Base-by-base conservation (phyloP, 2,329 filamentous ascomycete genomes). In the Cladobotryum protrusum region DNA sequence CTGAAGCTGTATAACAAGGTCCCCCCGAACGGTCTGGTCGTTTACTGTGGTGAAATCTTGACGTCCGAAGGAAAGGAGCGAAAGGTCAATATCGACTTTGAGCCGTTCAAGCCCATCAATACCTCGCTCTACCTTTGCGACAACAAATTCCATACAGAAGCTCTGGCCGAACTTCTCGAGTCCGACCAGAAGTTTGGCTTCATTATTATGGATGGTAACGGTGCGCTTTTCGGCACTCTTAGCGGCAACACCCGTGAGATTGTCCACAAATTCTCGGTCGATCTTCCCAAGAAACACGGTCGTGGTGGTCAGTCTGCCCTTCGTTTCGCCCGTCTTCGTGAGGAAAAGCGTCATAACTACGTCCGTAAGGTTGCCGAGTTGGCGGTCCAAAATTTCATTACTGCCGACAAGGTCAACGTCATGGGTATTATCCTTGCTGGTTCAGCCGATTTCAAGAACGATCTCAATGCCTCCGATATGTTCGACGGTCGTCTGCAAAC, bases 1-100 rank as follows among this genome's bases (percentile, higher is more conserved):
- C 84, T 99, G 59, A 99, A 99, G 82, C 81, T 99, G 44, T 99
- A 99, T 78, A 96, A 91, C 75, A 97, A 97, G 74, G 93, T 99
- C 50, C 93, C 95, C 32, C 89, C 93, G 45, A 99, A 99, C 73
- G 93, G 93, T 53, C 78, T 99, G 59, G 93, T 99, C 58, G 87
- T 99, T 60, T 99, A 99, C 81, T 99, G 93, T 72, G 93, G 93
- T 85, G 93, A 99, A 96, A 97, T 99, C 70, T 86, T 99, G 77
- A 99, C 93, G 50, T 86, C 85, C 29, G 93, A 99, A 77, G 93
- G 93, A 72, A 99, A 99, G 74, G 93, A 99, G 76, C 82, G 93
- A 67, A 99, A 96, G 79, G 95, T 99, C 77, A 99, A 99, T 74
- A 99, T 99, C 69, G 95, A 99, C 69, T 99, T 99, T 70, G 93